Conservation (phyloP, 371 early-diverging fungal species). For the Rhizopus arrhizus region DNA sequence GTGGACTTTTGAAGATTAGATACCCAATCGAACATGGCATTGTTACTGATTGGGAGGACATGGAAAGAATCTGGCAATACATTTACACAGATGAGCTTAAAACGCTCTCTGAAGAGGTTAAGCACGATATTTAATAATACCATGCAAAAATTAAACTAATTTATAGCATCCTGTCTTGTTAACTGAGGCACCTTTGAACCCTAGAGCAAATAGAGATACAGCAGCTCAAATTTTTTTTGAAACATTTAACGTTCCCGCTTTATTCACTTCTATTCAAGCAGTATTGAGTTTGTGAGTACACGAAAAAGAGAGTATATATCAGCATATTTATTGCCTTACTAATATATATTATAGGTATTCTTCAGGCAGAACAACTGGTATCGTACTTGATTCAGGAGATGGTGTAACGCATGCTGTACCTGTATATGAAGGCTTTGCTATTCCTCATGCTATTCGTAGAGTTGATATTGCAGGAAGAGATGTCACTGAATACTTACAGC, state of each 20-base stretch:
- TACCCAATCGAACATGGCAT: constrained; percentile 97
- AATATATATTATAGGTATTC: constrained; percentile 62
- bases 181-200: constrained; percentile 95
- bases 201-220: constrained; percentile 84
- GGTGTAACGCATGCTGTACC: constrained; percentile 95
- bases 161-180: constrained; percentile 91
- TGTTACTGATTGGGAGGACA: constrained; percentile 95
- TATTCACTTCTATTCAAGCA: constrained; percentile 94
- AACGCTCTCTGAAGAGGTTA: constrained; percentile 90
- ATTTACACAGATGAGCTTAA: constrained; percentile 93
- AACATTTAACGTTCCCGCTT: constrained; percentile 95
- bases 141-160: not conserved
- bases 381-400: constrained; percentile 93
- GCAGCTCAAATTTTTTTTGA: constrained; percentile 96
- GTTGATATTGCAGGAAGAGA: constrained; percentile 94
- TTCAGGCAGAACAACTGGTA: constrained; percentile 95
- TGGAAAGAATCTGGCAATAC: constrained; percentile 97
- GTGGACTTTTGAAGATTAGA: constrained; percentile 87
- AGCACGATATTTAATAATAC: not conserved
- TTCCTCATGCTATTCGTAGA: constrained; percentile 90
- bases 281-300: constrained; percentile 80
- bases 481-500: constrained; percentile 86
- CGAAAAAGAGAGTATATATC: not conserved
- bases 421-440: constrained; percentile 95
- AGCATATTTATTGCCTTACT: not conserved